Evolutionary conservation across 192 early-diverging fungal genomes (phyloP).

Genomic region (Entomortierella chlamydospora): DNA sequence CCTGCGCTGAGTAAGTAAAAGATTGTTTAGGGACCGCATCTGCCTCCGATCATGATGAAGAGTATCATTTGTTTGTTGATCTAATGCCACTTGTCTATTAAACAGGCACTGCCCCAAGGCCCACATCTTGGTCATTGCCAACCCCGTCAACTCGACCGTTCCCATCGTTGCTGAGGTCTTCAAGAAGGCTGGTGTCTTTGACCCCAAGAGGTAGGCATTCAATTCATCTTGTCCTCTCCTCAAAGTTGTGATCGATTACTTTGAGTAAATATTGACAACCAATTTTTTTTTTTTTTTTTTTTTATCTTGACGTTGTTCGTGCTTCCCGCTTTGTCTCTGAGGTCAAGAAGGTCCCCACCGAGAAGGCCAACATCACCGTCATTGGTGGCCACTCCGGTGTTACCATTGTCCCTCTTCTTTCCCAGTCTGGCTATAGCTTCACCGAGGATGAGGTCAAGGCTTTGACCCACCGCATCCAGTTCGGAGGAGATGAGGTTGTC

Average conservation of each 20-base stretch:
- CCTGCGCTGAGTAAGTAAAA: slow-evolving; percentile 74
- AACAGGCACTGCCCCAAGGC: slow-evolving; percentile 83
- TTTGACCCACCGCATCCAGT: slow-evolving; percentile 96
- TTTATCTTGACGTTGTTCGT: slow-evolving; percentile 95
- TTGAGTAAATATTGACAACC: too few species aligned
- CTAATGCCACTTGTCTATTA: background rate
- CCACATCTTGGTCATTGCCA: slow-evolving; percentile 90
- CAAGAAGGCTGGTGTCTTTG: slow-evolving; percentile 90
- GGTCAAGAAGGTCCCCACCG: slow-evolving; percentile 78
- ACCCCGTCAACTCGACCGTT: slow-evolving; percentile 99
- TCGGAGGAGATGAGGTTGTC: slow-evolving; percentile 98
- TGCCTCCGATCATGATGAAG: too few species aligned
- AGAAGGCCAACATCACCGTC: slow-evolving; percentile 80
- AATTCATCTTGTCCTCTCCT: background rate
- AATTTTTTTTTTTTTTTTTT: slow-evolving; percentile 55
- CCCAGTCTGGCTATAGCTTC: slow-evolving; percentile 78
- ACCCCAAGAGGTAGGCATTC: slow-evolving; percentile 70
- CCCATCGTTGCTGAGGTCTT: slow-evolving; percentile 95
- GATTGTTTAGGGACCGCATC: background rate
- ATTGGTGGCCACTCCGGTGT: slow-evolving; percentile 96
- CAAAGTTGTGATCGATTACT: background rate
- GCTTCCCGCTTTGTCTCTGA: slow-evolving; percentile 91
- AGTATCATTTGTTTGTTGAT: background rate
- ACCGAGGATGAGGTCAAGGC: slow-evolving; percentile 84
- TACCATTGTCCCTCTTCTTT: slow-evolving; percentile 94